phyloP scores from a whole-genome alignment of 345 rosid species.

The Salix viminalis region DNA sequence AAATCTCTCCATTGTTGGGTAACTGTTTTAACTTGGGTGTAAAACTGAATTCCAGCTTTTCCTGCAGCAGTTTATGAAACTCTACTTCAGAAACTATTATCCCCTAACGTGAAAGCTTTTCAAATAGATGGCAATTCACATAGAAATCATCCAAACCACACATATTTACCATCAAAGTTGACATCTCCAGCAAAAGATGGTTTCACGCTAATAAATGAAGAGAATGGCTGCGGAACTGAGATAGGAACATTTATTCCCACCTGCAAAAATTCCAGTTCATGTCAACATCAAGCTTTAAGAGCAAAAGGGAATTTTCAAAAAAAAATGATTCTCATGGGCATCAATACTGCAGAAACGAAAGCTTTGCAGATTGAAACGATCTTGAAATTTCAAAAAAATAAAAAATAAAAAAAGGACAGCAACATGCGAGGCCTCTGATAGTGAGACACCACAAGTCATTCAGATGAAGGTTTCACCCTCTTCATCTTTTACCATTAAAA shows the following conservation, averaged over 20 bases:
- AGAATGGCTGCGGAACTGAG: conserved; percentile 40
- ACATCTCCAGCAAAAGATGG: conserved; percentile 49
- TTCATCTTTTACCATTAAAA: not conserved
- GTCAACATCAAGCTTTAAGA: not conserved
- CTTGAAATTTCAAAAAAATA: not conserved
- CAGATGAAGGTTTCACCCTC: not conserved
- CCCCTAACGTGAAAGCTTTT: not conserved
- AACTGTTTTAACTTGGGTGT: conserved; percentile 51
- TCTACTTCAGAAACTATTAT: not conserved
- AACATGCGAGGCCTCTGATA: not conserved
- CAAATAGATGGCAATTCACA: not conserved
- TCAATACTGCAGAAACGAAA: not conserved
- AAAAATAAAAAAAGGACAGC: not conserved
- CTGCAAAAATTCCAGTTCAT: conserved; percentile 26
- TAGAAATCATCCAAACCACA: not conserved
- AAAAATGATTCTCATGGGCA: not conserved
- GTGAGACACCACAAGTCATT: not conserved
- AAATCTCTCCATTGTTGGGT: conserved; percentile 49
- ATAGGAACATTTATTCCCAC: conserved; percentile 55
- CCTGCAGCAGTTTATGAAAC: conserved; percentile 32
- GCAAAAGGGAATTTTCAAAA: not conserved
- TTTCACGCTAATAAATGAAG: conserved; percentile 37
- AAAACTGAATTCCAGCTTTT: conserved; percentile 47
- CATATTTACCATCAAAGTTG: conserved; percentile 42
- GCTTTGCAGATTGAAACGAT: not conserved